phyloP scores from a whole-genome alignment of 2,329 filamentous ascomycete genomes.

The Alternaria arborescens region DNA sequence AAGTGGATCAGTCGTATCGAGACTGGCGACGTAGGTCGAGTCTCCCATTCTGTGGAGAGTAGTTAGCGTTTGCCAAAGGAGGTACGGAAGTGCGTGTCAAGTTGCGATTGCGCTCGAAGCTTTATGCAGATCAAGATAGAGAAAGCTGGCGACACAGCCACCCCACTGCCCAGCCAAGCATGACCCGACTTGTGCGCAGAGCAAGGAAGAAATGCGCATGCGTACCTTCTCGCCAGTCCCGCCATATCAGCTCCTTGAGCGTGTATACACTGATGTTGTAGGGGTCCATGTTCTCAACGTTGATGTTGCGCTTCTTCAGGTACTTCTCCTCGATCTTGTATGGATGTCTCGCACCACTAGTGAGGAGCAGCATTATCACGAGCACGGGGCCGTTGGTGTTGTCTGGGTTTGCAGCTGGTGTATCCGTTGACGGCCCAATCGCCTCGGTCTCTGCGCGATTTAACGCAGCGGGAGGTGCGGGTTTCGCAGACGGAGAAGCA shows the following conservation, averaged over 20 bases:
- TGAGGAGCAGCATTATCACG: conserved; percentile 83
- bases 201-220: conserved; percentile 4
- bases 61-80: conserved; percentile 27
- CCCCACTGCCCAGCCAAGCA: conserved; percentile 1
- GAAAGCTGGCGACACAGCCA: neutral
- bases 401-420: conserved; percentile 51
- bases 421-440: conserved; percentile 58
- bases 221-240: conserved; percentile 84
- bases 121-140: neutral
- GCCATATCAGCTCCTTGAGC: conserved; percentile 89
- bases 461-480: conserved; percentile 32
- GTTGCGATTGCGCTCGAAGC: neutral
- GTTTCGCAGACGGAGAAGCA: conserved; percentile 30
- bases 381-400: conserved; percentile 58
- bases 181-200: neutral
- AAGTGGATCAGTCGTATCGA: conserved; percentile 92
- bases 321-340: conserved; percentile 92
- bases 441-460: conserved; percentile 55
- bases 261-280: conserved; percentile 93
- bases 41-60: conserved; percentile 75
- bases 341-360: conserved; percentile 82
- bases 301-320: conserved; percentile 79
- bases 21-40: conserved; percentile 83
- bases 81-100: neutral
- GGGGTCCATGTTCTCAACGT: conserved; percentile 78